phyloP scores from a whole-genome alignment of 106 monocot species.

The Platanthera zijinensis region DNA sequence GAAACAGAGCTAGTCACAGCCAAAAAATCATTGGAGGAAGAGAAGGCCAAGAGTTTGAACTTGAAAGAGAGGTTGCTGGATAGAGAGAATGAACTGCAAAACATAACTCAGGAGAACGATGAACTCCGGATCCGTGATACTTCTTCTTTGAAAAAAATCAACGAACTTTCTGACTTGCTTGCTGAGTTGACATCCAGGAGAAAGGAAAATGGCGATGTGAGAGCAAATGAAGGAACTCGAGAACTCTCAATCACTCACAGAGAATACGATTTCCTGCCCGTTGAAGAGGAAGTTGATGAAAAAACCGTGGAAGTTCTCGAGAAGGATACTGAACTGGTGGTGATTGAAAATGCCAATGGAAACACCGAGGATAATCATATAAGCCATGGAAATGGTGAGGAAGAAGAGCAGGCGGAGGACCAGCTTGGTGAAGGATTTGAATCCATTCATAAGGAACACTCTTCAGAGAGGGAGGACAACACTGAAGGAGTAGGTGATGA shows the following conservation, averaged over 20 bases:
- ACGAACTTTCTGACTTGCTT: slow-evolving; percentile 25
- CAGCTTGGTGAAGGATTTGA: slow-evolving; percentile 12
- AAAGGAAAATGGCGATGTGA: slow-evolving; percentile 16
- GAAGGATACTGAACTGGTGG: slow-evolving; percentile 4
- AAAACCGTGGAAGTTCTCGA: not conserved
- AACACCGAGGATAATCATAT: slow-evolving; percentile 10
- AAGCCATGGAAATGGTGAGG: not conserved
- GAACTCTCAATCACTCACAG: slow-evolving; percentile 14
- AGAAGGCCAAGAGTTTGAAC: slow-evolving; percentile 25
- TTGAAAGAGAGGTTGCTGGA: slow-evolving; percentile 38
- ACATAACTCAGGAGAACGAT: slow-evolving; percentile 41
- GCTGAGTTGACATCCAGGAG: slow-evolving; percentile 4
- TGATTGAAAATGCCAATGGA: slow-evolving; percentile 18
- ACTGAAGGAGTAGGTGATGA: slow-evolving; percentile 33
- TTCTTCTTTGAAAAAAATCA: slow-evolving; percentile 14
- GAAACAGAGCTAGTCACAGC: slow-evolving; percentile 13
- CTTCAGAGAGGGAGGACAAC: slow-evolving; percentile 2
- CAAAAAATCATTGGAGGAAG: slow-evolving; percentile 22
- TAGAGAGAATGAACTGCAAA: slow-evolving; percentile 57
- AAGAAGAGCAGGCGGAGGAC: slow-evolving; percentile 4
- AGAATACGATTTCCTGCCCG: slow-evolving; percentile 15
- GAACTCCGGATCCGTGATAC: slow-evolving; percentile 32
- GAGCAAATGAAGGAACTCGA: slow-evolving; percentile 4
- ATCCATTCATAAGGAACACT: slow-evolving; percentile 17
- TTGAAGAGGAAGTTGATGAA: slow-evolving; percentile 10